A percentile compares a stretch with the other conserved stretches of the same genome.
phyloP scores from a whole-genome alignment of 1,139 yeast species.

The Hanseniaspora uvarum region DNA sequence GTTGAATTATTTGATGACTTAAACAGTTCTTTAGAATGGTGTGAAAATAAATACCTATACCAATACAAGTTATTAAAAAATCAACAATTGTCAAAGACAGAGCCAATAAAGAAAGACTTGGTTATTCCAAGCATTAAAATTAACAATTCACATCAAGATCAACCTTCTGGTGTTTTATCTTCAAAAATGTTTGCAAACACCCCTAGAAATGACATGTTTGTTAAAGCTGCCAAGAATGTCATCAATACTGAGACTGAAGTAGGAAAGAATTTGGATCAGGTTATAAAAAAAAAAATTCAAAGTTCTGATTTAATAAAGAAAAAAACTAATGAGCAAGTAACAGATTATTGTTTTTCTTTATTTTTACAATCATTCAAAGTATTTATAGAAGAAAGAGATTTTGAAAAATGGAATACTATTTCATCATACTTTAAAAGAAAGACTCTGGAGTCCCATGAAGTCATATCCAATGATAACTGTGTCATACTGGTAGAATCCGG shows the following conservation, averaged over 20 bases:
- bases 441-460: slow-evolving; percentile 21
- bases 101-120: slow-evolving; percentile 21
- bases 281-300: slow-evolving; percentile 23
- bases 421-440: slow-evolving; percentile 24
- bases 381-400: slow-evolving; percentile 22
- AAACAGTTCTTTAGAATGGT: slow-evolving; percentile 89
- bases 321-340: not conserved
- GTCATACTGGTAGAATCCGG: slow-evolving; percentile 77
- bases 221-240: slow-evolving; percentile 33
- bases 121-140: not conserved
- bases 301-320: slow-evolving; percentile 18
- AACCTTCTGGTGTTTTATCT: slow-evolving; percentile 6
- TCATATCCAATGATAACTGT: slow-evolving; percentile 26
- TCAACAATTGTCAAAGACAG: slow-evolving; percentile 21
- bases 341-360: slow-evolving; percentile 22
- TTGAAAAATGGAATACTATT: slow-evolving; percentile 14
- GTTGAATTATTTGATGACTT: slow-evolving; percentile 43
- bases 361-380: slow-evolving; percentile 27
- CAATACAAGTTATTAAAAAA: slow-evolving; percentile 44
- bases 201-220: slow-evolving; percentile 34
- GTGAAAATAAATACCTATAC: slow-evolving; percentile 78
- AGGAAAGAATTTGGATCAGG: slow-evolving; percentile 32
- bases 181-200: slow-evolving; percentile 23
- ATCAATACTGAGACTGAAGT: slow-evolving; percentile 30
- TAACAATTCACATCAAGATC: not conserved